A percentile compares a stretch with the other conserved stretches of the same genome.
These are phyloP conservation scores for Cyberlindnera nakhonratchasimensis DNA, from an alignment of 805 yeast genomes.

Conservation along the genomic window DNA sequence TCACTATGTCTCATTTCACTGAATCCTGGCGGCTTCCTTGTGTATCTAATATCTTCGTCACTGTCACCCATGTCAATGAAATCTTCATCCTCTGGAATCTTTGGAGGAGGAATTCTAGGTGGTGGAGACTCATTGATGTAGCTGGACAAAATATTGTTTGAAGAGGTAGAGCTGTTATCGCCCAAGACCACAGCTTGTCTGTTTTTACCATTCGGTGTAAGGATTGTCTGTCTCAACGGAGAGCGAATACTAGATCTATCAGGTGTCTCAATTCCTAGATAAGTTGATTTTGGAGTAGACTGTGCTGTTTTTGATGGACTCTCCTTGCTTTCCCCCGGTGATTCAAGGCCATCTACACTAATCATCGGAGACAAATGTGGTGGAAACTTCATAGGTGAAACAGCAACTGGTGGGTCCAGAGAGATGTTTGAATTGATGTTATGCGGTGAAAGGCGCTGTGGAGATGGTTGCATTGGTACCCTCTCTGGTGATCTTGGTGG, in stretches of 20 bases:
- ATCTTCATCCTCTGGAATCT: constrained; percentile 16
- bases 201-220: constrained; percentile 24
- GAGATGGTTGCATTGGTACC: constrained; percentile 1
- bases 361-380: constrained; percentile 10
- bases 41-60: constrained; percentile 19
- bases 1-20: constrained; percentile 21
- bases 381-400: constrained; percentile 21
- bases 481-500: constrained; percentile 28
- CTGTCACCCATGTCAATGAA: constrained; percentile 19
- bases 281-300: constrained; percentile 5
- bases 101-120: constrained; percentile 19
- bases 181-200: constrained; percentile 27
- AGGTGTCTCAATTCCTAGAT: constrained; percentile 9
- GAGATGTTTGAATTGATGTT: background rate
- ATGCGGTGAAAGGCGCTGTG: background rate
- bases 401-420: constrained; percentile 21
- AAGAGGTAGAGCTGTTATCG: constrained; percentile 23
- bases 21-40: constrained; percentile 18
- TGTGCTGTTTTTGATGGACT: background rate
- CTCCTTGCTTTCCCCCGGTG: background rate
- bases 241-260: constrained; percentile 11
- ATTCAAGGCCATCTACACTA: background rate
- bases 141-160: constrained; percentile 24
- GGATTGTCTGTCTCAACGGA: constrained; percentile 18
- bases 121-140: constrained; percentile 26